Percentiles rank a stretch among this genome's conserved stretches.
phyloP scores from a whole-genome alignment of 495 filamentous ascomycete species.

The Clohesyomyces aquaticus region DNA sequence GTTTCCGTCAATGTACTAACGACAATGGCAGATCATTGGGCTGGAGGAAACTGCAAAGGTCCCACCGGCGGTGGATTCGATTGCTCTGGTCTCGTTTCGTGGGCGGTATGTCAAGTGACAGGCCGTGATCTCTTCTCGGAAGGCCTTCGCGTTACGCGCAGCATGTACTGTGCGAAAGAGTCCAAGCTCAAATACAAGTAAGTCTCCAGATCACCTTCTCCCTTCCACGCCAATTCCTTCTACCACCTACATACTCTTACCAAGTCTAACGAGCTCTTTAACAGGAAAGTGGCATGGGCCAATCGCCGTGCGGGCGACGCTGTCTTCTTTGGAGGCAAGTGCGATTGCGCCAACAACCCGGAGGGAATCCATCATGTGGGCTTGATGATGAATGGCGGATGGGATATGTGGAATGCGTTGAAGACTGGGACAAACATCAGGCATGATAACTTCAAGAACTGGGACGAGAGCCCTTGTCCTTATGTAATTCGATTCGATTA shows the following conservation, averaged over 20 bases:
- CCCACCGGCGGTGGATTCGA: conserved; percentile 43
- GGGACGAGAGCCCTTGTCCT: conserved; percentile 22
- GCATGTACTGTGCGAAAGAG: conserved; percentile 42
- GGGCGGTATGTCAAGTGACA: conserved; percentile 44
- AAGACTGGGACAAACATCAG: conserved; percentile 35
- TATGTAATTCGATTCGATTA: conserved; percentile 31
- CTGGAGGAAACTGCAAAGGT: conserved; percentile 42
- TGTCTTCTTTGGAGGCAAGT: conserved; percentile 44
- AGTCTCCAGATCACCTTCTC: conserved; percentile 7
- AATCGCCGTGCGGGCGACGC: conserved; percentile 42
- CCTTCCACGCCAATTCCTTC: not conserved
- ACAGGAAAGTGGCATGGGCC: conserved; percentile 35
- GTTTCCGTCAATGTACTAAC: conserved; percentile 3
- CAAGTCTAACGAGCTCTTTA: not conserved
- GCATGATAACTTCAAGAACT: conserved; percentile 32
- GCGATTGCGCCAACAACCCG: conserved; percentile 29
- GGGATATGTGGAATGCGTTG: conserved; percentile 31
- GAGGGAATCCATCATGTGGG: conserved; percentile 44
- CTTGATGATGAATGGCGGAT: conserved; percentile 29
- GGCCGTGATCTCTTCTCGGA: conserved; percentile 38
- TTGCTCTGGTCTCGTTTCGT: conserved; percentile 43
- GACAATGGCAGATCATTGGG: conserved; percentile 35
- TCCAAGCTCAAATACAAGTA: conserved; percentile 35
- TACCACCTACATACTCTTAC: no score
- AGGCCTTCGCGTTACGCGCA: conserved; percentile 34